phyloP scores from a whole-genome alignment of 441 rosid species.

The Geranium incanum region DNA sequence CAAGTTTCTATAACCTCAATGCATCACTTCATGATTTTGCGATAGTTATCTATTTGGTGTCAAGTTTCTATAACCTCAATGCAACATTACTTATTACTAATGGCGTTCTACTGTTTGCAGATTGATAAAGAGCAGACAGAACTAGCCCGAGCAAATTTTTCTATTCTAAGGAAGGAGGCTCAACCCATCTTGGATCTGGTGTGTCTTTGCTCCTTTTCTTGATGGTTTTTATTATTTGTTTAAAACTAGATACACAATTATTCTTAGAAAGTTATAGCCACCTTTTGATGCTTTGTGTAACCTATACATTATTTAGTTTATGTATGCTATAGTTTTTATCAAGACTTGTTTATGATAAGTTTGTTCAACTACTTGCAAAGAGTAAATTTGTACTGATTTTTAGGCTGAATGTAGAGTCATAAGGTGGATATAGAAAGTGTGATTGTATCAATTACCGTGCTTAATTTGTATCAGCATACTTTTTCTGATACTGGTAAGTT shows the following conservation, averaged over 20 bases:
- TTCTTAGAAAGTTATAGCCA: background rate
- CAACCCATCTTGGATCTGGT: constrained; percentile 89
- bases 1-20: constrained; percentile 18
- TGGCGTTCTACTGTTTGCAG: constrained; percentile 35
- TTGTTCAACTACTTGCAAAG: background rate
- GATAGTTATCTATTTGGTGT: background rate
- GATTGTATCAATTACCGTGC: background rate
- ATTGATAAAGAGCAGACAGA: constrained; percentile 87
- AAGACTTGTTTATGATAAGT: background rate
- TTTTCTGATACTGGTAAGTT: background rate
- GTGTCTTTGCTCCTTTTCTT: constrained; percentile 22
- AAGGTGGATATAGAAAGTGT: background rate
- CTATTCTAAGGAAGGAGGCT: constrained; percentile 77
- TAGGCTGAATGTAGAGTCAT: background rate
- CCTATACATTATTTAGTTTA: background rate
- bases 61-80: constrained; percentile 18
- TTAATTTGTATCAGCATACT: background rate
- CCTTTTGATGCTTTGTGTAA: background rate
- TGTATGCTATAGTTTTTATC: background rate
- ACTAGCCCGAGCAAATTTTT: constrained; percentile 73
- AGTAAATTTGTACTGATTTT: background rate
- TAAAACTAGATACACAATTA: background rate
- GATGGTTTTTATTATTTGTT: background rate
- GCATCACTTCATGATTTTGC: constrained; percentile 2
- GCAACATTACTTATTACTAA: background rate